Base-by-base conservation (phyloP, 768 basidiomycete species). In the Fistulinella prunicolor region DNA sequence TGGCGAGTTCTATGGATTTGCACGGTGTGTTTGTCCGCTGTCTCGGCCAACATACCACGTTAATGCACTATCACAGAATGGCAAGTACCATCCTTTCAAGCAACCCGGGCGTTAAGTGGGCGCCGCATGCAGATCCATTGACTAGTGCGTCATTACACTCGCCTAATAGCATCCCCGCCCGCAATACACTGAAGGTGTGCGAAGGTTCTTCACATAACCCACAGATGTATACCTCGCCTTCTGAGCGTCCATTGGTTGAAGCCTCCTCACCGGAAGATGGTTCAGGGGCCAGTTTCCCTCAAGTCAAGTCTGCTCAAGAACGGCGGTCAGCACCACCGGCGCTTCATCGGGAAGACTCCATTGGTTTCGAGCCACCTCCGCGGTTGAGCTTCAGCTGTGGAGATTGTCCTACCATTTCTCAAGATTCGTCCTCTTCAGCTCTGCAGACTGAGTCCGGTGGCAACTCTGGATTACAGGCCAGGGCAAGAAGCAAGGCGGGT, bases 1-100 rank as follows among this genome's bases (percentile, higher is more conserved):
- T 47, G 93, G 95, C 29, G 91, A 92, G 65, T 98, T 96, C 62
- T 96, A 87, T 59, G 94, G 94, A 19, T 94, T 90, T 62, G 94
- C 91, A 10, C 82, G 78, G 83, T 92, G 67, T 51, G 61, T 55
- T 39, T 22, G 20, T 12, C 21, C 6, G 73, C 69, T 24, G 14
- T 21, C 16, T 29, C 19, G 7, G 17, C 37, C 14, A 17, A 23
- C 12, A 40, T 9, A 14, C 38, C n/a, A 17, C 30, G 9, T 61
- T 51, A 28, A 57, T 28, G 3, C 5, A 28, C 36, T 44, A 19
- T 37, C 1, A 22, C 32, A 58, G 89, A 60, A 92, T 93, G 90
- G 67, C 74, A 9, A 80, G 87, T 6, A 78, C 81, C 9, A 76
- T 92, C 29, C 68, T 72, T 9, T 74, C 66, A 26, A 75, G 75